These are phyloP conservation scores for Rutstroemia sp. DNA, from an alignment of 2,329 filamentous ascomycete genomes.

Conservation along the genomic window DNA sequence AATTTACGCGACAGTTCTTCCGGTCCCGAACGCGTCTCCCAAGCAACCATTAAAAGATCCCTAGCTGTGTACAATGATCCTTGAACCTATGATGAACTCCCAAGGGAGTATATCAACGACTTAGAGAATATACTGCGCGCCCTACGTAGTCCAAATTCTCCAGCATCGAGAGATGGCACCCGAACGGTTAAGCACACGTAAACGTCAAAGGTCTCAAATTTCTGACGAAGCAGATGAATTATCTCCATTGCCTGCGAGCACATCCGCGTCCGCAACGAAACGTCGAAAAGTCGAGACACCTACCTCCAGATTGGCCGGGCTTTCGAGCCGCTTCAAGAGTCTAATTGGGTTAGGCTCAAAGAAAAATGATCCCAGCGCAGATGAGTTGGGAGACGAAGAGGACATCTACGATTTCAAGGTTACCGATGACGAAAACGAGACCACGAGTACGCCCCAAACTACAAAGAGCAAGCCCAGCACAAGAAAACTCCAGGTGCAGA, in stretches of 20 bases:
- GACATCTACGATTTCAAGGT: constrained; percentile 5
- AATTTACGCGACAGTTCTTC: too few species aligned
- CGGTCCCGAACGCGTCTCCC: not conserved
- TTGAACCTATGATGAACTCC: not conserved
- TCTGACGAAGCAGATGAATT: constrained; percentile 6
- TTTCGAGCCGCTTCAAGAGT: not conserved
- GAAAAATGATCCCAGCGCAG: constrained; percentile 1
- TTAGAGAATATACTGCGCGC: too few species aligned
- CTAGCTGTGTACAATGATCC: not conserved
- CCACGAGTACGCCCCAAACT: not conserved
- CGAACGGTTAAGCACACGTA: constrained; percentile 5
- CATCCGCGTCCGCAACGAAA: constrained; percentile 1
- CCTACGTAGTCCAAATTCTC: too few species aligned
- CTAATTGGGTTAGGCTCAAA: not conserved
- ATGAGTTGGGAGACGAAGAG: constrained; percentile 6
- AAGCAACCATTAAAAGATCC: not conserved
- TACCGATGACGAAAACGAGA: constrained; percentile 11
- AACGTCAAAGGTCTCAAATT: constrained; percentile 7
- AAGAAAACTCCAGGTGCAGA: not conserved
- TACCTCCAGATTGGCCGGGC: not conserved
- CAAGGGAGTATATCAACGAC: too few species aligned
- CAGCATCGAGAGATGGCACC: not conserved
- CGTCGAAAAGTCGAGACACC: constrained; percentile 6
- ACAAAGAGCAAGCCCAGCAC: not conserved
- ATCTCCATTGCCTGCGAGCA: constrained; percentile 7